Conservation (phyloP, 305 asterid genomes). For the Solanum hybrid region DNA sequence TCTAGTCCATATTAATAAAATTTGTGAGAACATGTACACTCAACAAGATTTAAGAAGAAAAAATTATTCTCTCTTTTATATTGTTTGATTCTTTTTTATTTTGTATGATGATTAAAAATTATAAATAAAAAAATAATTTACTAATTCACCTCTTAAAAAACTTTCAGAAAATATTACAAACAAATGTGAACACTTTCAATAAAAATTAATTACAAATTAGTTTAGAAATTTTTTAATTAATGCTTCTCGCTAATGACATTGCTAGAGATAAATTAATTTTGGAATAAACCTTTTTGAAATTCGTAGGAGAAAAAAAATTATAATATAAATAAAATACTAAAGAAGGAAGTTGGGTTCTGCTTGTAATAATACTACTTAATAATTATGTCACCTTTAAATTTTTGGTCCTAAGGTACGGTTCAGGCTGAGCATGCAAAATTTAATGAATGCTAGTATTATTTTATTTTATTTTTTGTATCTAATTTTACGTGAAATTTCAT, state of each 20-base stretch:
- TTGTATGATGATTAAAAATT: neutral
- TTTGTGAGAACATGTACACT: neutral
- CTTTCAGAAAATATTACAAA: no score
- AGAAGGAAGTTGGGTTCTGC: neutral
- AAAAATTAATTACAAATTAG: no score
- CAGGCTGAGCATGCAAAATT: neutral
- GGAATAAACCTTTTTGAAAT: neutral
- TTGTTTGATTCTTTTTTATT: neutral
- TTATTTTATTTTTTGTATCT: neutral
- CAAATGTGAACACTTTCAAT: no score
- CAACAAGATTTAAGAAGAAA: no score
- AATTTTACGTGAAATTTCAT: neutral
- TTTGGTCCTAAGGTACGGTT: neutral
- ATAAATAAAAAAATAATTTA: no score
- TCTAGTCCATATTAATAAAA: neutral
- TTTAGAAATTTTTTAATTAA: no score
- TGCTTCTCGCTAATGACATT: neutral
- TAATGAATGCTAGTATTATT: neutral
- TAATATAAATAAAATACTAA: neutral
- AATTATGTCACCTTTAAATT: neutral
- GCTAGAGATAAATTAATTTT: neutral
- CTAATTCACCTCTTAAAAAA: neutral
- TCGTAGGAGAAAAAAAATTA: neutral
- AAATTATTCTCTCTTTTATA: neutral
- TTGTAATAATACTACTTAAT: neutral